Evolutionary conservation across 164 flowering plant genomes (phyloP).

Genomic region (Piper betle): DNA sequence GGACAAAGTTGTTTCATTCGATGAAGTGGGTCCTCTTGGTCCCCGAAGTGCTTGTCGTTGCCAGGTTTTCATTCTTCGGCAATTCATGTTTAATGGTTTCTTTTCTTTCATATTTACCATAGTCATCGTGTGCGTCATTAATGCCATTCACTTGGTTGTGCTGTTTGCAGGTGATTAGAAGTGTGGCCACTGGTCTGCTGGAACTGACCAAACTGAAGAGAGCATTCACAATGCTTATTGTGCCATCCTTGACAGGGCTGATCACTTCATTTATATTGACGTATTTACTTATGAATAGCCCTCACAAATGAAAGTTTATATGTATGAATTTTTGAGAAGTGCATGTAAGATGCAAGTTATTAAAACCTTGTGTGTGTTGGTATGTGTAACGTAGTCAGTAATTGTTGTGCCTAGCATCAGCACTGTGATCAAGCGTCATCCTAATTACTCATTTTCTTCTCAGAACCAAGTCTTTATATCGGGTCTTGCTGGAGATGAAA

Average conservation of each 20-base stretch:
- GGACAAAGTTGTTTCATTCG: constrained; percentile 38
- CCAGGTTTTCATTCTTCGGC: constrained; percentile 45
- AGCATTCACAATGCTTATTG: constrained; percentile 96
- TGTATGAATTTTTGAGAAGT: no score
- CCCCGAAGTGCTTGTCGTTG: constrained; percentile 78
- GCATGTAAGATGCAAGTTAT: no score
- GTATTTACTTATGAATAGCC: constrained; percentile 17
- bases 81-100: not conserved
- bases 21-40: constrained; percentile 86
- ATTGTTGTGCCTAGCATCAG: not conserved
- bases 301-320: no score
- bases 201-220: constrained; percentile 89
- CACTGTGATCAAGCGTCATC: not conserved
- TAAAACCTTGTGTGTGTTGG: no score
- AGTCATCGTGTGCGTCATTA: not conserved
- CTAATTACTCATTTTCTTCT: constrained; percentile 17
- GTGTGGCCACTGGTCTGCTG: constrained; percentile 99
- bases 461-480: constrained; percentile 99
- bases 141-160: not conserved
- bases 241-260: constrained; percentile 87
- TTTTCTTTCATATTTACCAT: not conserved
- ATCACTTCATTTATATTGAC: constrained; percentile 86
- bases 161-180: constrained; percentile 57
- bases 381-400: not conserved
- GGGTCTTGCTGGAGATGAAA: constrained; percentile 87